Evolutionary conservation across 257 asterid genomes (phyloP), one percentile per base, ranked within the genome.

Genomic region (Leptodermis oblonga): DNA sequence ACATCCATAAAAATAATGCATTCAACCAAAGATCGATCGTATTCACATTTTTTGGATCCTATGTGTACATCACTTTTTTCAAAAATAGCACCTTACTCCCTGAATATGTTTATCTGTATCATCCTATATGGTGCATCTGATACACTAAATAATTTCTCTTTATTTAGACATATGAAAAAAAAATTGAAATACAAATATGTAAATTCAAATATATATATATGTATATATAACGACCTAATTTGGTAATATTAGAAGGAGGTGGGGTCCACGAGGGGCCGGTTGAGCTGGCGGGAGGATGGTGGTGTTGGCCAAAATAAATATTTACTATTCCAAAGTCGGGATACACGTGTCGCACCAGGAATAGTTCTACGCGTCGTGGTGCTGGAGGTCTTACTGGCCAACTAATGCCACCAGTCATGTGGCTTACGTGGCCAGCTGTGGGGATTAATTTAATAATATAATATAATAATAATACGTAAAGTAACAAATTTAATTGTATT

Each of bases 401-500:
- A 73, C 95, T 74, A 72, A 74, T 70, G 56, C 78, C 77, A 72
- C 83, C 84, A 67, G 59, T 77, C 92, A 81, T 82, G 92, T 88
- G 96, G 79, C 81, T 84, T 90, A 87, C 95, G 95, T 86, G 95
- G 74, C 62, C 73, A 2, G 31, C 67, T 76, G 65, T 43, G 66
- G 66, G 26, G 13, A 8, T 33, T 61, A 61, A 33, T 53, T 4
- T 46, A 46, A 0, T 17, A 17, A 2, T 9, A 4, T 53, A 22
- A 22, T 0, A 34, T 72, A 65, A 63, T n/a, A 33, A 0, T 43
- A 56, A 18, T 23, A 46, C 5, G 20, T 46, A 22, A 71, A 71
- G 63, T 12, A 2, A 52, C 61, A 5, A 42, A 45, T 52, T 88
- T 78, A 85, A 90, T 74, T 77, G 68, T 53, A 92, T 83, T 92